These are phyloP conservation scores for Podila clonocystis DNA, from an alignment of 192 early-diverging fungal genomes.

Conservation along the genomic window DNA sequence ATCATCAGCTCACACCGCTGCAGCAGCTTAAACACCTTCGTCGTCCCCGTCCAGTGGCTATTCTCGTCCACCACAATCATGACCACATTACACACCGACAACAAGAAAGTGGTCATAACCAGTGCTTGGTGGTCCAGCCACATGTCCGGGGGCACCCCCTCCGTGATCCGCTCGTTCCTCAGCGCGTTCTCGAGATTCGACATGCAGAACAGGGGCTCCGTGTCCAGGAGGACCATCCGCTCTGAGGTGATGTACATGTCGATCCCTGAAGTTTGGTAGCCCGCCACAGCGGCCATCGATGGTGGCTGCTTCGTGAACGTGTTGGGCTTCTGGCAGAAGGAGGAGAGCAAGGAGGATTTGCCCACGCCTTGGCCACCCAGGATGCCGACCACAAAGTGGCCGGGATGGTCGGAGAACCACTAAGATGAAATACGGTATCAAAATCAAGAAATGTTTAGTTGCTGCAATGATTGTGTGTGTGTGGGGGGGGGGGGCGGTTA, in stretches of 20 bases:
- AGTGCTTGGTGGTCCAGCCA: constrained; percentile 62
- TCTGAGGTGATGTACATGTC: constrained; percentile 75
- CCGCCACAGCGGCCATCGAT: constrained; percentile 40
- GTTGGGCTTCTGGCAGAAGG: constrained; percentile 52
- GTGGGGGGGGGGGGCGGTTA: no score
- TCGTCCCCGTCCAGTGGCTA: neutral
- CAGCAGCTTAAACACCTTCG: constrained; percentile 19
- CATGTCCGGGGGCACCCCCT: constrained; percentile 51
- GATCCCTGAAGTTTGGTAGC: constrained; percentile 64
- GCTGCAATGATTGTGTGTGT: neutral
- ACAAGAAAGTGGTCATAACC: constrained; percentile 63
- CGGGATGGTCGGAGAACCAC: constrained; percentile 68
- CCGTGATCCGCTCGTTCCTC: constrained; percentile 33
- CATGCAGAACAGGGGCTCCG: constrained; percentile 62
- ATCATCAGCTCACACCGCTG: constrained; percentile 37
- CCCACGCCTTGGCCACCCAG: constrained; percentile 73
- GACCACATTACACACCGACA: constrained; percentile 73
- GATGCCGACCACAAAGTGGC: constrained; percentile 73
- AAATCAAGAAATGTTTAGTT: neutral
- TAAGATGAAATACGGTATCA: neutral
- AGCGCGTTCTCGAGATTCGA: constrained; percentile 56
- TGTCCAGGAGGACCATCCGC: constrained; percentile 69
- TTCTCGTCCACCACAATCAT: constrained; percentile 62
- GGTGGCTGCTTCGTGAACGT: constrained; percentile 50
- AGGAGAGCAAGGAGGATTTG: constrained; percentile 69